Percentiles rank a stretch among this genome's conserved stretches.
phyloP scores from a whole-genome alignment of 305 asterid genomes.

The Fraxinus xanthoxyloides region DNA sequence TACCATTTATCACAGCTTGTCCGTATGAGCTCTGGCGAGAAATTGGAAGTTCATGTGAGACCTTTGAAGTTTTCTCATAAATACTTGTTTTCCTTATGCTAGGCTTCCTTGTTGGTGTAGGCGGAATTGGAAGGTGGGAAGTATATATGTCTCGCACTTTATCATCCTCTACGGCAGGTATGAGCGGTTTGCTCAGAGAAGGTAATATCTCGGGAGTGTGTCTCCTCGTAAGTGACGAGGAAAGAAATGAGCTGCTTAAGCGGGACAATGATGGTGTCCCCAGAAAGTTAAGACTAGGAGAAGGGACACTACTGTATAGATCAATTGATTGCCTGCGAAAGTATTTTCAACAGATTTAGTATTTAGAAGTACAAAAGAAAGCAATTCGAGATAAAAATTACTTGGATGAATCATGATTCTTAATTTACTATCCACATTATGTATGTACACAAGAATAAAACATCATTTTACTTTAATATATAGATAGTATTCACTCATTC shows the following conservation, averaged over 20 bases:
- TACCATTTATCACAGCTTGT: slow-evolving; percentile 85
- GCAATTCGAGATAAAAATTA: neutral
- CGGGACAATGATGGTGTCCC: slow-evolving; percentile 68
- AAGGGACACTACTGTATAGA: slow-evolving; percentile 82
- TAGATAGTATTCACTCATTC: neutral
- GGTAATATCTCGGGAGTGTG: slow-evolving; percentile 83
- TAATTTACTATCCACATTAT: neutral
- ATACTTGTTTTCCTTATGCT: slow-evolving; percentile 41
- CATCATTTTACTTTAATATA: neutral
- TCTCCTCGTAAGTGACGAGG: slow-evolving; percentile 63
- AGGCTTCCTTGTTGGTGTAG: slow-evolving; percentile 55
- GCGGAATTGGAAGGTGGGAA: slow-evolving; percentile 64
- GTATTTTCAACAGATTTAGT: slow-evolving; percentile 23
- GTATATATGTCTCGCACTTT: slow-evolving; percentile 53
- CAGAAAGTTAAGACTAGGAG: slow-evolving; percentile 76
- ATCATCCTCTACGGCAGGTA: slow-evolving; percentile 44
- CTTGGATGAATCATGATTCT: neutral
- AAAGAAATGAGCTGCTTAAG: slow-evolving; percentile 73
- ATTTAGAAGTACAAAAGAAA: neutral
- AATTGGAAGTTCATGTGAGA: slow-evolving; percentile 55
- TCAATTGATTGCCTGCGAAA: slow-evolving; percentile 85
- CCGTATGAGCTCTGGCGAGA: slow-evolving; percentile 62
- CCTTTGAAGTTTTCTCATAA: slow-evolving; percentile 47
- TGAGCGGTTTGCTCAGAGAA: slow-evolving; percentile 61
- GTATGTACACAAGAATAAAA: neutral